Evolutionary conservation across 2,329 filamentous ascomycete genomes (phyloP).

Genomic region (Pyrenochaeta sp.): DNA sequence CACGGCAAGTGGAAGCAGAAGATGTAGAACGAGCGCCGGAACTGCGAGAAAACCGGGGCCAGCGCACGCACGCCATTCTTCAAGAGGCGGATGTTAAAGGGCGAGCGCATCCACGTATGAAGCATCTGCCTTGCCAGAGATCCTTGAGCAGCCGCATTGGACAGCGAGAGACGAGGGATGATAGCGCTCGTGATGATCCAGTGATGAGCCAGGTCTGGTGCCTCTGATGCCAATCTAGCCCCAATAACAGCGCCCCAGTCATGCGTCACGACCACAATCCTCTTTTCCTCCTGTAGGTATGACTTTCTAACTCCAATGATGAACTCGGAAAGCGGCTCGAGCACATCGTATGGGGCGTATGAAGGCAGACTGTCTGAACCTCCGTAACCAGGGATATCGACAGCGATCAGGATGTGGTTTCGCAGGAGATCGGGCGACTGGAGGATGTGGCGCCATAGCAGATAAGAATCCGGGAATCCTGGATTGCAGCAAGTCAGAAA

Average conservation of each 20-base stretch:
- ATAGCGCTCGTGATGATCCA: conserved; percentile 63
- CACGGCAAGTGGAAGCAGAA: conserved; percentile 62
- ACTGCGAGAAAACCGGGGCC: conserved; percentile 58
- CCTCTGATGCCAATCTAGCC: conserved; percentile 66
- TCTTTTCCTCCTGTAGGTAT: conserved; percentile 45
- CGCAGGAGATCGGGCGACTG: conserved; percentile 47
- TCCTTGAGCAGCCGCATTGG: conserved; percentile 53
- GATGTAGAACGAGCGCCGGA: conserved; percentile 61
- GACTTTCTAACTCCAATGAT: conserved; percentile 58
- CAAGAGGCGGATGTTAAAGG: conserved; percentile 55
- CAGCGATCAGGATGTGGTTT: conserved; percentile 57
- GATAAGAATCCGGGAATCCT: conserved; percentile 66
- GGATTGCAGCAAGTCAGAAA: background rate
- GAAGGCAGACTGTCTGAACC: conserved; percentile 61
- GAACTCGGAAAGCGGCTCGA: conserved; percentile 63
- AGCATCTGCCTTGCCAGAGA: conserved; percentile 59
- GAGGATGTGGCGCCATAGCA: conserved; percentile 61
- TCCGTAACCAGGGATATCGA: conserved; percentile 67
- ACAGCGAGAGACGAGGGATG: conserved; percentile 51
- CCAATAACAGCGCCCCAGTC: conserved; percentile 64
- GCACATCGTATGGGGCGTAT: conserved; percentile 59
- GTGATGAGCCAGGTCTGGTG: conserved; percentile 61
- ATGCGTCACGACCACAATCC: conserved; percentile 58
- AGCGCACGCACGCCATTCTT: conserved; percentile 53
- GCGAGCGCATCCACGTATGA: conserved; percentile 55